Conservation (phyloP, 1,284 basidiomycete genomes). For the Cryptococcus deneoformans region DNA sequence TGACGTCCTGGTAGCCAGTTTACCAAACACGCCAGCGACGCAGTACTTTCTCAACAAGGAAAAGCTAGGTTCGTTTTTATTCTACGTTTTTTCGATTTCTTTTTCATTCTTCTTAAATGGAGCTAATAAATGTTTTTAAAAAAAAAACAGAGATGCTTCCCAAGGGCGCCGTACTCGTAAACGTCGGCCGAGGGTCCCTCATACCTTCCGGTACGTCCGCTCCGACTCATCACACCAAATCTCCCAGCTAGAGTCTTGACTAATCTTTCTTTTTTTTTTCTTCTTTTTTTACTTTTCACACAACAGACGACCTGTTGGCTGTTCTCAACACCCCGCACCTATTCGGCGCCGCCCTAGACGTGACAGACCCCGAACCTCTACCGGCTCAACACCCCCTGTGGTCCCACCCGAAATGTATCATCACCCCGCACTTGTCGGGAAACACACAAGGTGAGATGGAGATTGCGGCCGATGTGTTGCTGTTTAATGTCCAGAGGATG, state of each 20-base stretch:
- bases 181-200: constrained; percentile 42
- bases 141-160: constrained; percentile 21
- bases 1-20: constrained; percentile 41
- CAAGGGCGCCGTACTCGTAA: constrained; percentile 36
- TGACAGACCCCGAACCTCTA: constrained; percentile 46
- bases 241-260: not conserved
- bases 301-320: constrained; percentile 32
- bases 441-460: constrained; percentile 37
- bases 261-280: not conserved
- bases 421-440: constrained; percentile 39
- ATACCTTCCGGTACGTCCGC: constrained; percentile 25
- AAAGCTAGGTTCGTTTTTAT: constrained; percentile 31
- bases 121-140: too few relatives aligned
- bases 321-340: constrained; percentile 27
- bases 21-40: constrained; percentile 43
- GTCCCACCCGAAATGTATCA: constrained; percentile 35
- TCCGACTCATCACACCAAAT: not conserved
- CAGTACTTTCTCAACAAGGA: constrained; percentile 35
- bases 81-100: not conserved
- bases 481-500: constrained; percentile 40
- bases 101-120: not conserved
- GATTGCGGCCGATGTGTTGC: constrained; percentile 39
- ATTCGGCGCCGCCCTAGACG: constrained; percentile 40
- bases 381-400: constrained; percentile 31
- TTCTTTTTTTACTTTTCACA: not conserved